Base-by-base conservation (phyloP, 352 stramenopile genomes). In the Elongisporangium prolatum region DNA sequence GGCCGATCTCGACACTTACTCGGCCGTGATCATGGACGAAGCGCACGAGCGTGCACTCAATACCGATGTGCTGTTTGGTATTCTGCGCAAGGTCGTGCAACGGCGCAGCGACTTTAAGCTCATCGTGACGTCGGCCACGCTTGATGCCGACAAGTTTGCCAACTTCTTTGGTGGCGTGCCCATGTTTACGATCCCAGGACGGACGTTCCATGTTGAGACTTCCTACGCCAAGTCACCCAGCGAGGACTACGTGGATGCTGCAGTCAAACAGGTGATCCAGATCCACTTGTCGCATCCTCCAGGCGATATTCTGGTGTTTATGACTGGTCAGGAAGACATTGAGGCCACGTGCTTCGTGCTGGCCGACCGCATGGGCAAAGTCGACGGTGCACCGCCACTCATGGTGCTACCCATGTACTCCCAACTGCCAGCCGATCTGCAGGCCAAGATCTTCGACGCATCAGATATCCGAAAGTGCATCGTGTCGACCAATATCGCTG, bases 321-420 rank as follows among this genome's bases (percentile, higher is more conserved):
- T 99, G 97, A 99, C 97, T 1, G 97, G 97, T 7, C 97, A 99
- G 75, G 97, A 99, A 74, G 97, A 99, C 66, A 99, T 99, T 68
- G 97, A 99, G 57, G 87, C 93, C 9, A 97, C 90, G 13, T 98
- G 93, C 63, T 96, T 86, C 58, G 86, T 99, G 21, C 59, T 99
- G 3, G 93, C 94, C 13, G 93, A 98, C 58, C 93, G 96, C n/a
- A 98, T 99, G 77, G 87, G 82, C 17, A 92, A 95, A 50, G 71
- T 99, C 14, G 92, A 96, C 28, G 91, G 93, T 47, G 86, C 94
- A 4, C 92, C 94, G 18, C 96, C 96, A 18, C 76, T 99, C 7
- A 88, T 99, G 64, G 83, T 99, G 37, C 80, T 99, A 9, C 97
- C 97, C n/a, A 99, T 99, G 96, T 99, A 99, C 75, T 99, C 94